Evolutionary conservation across 495 filamentous ascomycete species (phyloP).

Genomic region (Letharia columbiana): DNA sequence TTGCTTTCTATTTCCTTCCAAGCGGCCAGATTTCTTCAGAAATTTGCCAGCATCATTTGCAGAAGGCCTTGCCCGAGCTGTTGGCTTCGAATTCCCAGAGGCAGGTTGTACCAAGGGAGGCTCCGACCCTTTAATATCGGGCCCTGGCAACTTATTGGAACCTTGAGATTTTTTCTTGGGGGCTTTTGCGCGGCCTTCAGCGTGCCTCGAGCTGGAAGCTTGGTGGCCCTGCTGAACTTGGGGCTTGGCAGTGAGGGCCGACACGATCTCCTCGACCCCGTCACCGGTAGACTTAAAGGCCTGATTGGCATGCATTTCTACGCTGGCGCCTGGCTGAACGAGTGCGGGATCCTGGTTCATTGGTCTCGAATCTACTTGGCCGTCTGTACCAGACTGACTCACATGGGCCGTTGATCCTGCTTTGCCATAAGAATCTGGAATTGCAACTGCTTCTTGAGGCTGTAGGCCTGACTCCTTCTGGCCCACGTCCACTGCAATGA

Average conservation of each 20-base stretch:
- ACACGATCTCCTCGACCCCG: neutral
- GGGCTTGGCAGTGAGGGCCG: neutral
- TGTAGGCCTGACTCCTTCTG: neutral
- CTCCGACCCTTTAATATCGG: neutral
- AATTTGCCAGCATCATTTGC: neutral
- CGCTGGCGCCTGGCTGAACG: neutral
- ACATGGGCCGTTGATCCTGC: neutral
- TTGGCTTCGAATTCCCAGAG: neutral
- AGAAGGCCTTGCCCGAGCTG: neutral
- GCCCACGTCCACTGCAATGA: neutral
- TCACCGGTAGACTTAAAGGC: neutral
- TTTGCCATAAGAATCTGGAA: neutral
- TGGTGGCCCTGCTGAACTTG: neutral
- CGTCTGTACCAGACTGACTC: neutral
- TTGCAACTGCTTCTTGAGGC: neutral
- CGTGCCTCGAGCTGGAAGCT: neutral
- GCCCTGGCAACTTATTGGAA: slow-evolving; percentile 2
- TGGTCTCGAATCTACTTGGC: neutral
- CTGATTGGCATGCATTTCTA: neutral
- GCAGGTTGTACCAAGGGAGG: neutral
- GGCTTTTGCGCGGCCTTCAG: neutral
- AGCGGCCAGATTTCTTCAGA: neutral
- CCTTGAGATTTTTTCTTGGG: slow-evolving; percentile 4
- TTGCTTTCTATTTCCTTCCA: neutral
- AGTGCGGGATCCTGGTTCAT: neutral